These are phyloP conservation scores for Raddia guianensis DNA, from an alignment of 176 grass and related monocot genomes.

Conservation along the genomic window DNA sequence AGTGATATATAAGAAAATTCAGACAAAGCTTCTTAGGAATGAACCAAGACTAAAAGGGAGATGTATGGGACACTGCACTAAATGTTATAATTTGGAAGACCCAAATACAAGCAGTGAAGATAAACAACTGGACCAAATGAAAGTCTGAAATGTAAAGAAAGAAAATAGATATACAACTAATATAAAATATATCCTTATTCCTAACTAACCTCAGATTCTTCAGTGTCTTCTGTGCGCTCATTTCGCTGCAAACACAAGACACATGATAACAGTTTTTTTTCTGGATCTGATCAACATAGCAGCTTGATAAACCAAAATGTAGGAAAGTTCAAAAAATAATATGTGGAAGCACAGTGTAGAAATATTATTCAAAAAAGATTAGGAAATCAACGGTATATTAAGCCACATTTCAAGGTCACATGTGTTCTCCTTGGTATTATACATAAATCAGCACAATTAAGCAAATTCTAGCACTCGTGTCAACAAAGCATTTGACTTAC, in stretches of 20 bases:
- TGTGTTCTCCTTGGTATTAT: neutral
- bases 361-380: neutral
- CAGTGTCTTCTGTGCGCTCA: conserved; percentile 12
- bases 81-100: neutral
- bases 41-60: neutral
- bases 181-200: conserved; percentile 20
- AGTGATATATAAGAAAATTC: neutral
- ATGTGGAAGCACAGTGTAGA: neutral
- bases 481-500: conserved; percentile 1
- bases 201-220: conserved; percentile 65
- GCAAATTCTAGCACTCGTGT: neutral
- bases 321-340: neutral
- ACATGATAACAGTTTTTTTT: neutral
- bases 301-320: conserved; percentile 18
- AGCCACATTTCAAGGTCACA: conserved; percentile 2
- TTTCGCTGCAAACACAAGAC: conserved; percentile 49
- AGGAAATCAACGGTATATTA: neutral
- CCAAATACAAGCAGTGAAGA: neutral
- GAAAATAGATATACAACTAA: neutral
- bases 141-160: conserved; percentile 15
- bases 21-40: neutral
- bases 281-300: neutral
- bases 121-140: conserved; percentile 21
- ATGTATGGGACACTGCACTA: neutral
- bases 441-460: neutral